These are phyloP conservation scores for Phytophthora ramorum DNA, from an alignment of 352 stramenopile genomes.

Conservation along the genomic window DNA sequence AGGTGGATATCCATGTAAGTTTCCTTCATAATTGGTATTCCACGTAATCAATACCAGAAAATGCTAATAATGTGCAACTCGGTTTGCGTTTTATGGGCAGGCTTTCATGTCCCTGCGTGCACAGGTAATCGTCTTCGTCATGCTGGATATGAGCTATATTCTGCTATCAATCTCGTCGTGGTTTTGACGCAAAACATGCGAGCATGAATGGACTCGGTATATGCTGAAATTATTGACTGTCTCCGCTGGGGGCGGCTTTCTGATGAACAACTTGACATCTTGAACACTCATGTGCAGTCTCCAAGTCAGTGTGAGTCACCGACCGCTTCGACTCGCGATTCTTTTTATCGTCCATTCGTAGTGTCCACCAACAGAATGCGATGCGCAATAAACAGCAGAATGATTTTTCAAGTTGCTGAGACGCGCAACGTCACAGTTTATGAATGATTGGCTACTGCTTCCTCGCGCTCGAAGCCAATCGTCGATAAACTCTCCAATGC, in stretches of 20 bases:
- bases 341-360: constrained; percentile 16
- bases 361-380: constrained; percentile 24
- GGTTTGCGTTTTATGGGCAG: background rate
- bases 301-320: background rate
- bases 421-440: background rate
- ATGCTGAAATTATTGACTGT: constrained; percentile 2
- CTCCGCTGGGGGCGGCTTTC: background rate
- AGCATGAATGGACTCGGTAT: background rate
- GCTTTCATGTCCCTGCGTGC: background rate
- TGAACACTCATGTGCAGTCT: constrained; percentile 15
- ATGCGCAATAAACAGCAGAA: constrained; percentile 12
- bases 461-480: constrained; percentile 1
- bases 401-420: constrained; percentile 13
- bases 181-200: constrained; percentile 14
- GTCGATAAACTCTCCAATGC: constrained; percentile 4
- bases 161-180: constrained; percentile 1
- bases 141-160: constrained; percentile 27
- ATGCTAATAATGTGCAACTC: background rate
- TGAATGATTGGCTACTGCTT: constrained; percentile 7
- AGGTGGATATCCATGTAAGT: constrained; percentile 21
- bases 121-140: background rate
- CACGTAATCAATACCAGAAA: background rate
- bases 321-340: background rate
- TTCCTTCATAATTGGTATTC: background rate
- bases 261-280: background rate